Evolutionary conservation across 106 monocot species (phyloP).

Genomic region (Dioscorea alata): DNA sequence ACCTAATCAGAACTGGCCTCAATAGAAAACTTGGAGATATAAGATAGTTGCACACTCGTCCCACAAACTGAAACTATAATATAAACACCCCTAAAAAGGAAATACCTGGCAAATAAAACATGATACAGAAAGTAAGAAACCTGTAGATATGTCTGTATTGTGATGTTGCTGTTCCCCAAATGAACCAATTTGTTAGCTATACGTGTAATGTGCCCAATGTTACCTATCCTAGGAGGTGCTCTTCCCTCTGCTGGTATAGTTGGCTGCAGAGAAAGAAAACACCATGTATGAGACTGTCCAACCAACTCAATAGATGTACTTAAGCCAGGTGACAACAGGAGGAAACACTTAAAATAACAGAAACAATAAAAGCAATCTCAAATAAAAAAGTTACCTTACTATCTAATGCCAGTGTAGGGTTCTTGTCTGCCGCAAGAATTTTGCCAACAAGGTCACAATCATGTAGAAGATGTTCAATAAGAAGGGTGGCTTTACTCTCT

Average conservation of each 20-base stretch:
- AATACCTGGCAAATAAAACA: no score
- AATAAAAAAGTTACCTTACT: slow-evolving; percentile 32
- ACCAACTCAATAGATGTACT: no score
- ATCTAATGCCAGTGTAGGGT: slow-evolving; percentile 38
- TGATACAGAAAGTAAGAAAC: slow-evolving; percentile 13
- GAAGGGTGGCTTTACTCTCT: slow-evolving; percentile 60
- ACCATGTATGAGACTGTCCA: neutral
- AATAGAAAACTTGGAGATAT: no score
- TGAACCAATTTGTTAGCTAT: slow-evolving; percentile 83
- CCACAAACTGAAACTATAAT: no score
- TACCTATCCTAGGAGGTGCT: slow-evolving; percentile 67
- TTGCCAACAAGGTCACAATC: slow-evolving; percentile 67
- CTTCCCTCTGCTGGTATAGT: slow-evolving; percentile 57
- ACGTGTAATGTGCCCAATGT: slow-evolving; percentile 78
- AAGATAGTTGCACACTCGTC: no score
- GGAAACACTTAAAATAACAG: no score
- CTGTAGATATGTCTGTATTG: slow-evolving; percentile 78
- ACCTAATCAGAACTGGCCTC: no score
- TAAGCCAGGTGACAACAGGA: no score
- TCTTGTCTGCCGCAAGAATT: slow-evolving; percentile 79
- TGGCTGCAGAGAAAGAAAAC: slow-evolving; percentile 31
- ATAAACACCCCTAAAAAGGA: no score
- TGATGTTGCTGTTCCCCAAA: slow-evolving; percentile 32
- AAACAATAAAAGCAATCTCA: neutral
- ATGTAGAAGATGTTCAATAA: slow-evolving; percentile 73